Evolutionary conservation across 2,329 filamentous ascomycete genomes (phyloP).

Genomic region (Metarhizium humberi): DNA sequence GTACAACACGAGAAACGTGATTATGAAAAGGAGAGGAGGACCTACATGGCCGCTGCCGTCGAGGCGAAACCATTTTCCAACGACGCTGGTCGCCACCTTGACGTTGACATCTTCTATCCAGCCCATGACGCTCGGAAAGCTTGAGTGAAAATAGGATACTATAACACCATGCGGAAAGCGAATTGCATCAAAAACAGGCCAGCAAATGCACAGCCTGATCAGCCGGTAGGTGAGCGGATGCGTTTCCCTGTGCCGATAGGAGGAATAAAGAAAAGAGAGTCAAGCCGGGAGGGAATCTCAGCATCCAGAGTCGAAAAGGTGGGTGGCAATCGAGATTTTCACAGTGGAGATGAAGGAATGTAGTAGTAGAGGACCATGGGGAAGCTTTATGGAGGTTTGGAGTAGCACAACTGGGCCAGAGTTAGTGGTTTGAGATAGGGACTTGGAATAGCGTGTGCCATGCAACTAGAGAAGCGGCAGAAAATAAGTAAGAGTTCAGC

Average conservation of each 20-base stretch:
- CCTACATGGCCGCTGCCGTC: conserved; percentile 76
- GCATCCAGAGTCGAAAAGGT: neutral
- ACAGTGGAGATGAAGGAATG: neutral
- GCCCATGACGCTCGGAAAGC: conserved; percentile 25
- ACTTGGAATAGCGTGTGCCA: neutral
- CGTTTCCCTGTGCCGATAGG: neutral
- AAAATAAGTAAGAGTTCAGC: neutral
- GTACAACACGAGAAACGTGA: neutral
- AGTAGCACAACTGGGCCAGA: neutral
- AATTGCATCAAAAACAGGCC: neutral
- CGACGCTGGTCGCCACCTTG: conserved; percentile 52
- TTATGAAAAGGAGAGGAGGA: conserved; percentile 18
- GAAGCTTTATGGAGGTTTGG: neutral
- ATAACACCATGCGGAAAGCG: neutral
- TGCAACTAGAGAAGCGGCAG: neutral
- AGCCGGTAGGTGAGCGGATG: neutral
- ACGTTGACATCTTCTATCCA: conserved; percentile 42
- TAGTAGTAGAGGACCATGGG: neutral
- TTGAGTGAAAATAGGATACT: neutral
- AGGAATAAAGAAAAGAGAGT: neutral
- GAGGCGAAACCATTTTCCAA: conserved; percentile 69
- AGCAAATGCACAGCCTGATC: neutral
- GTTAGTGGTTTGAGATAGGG: conserved; percentile 1
- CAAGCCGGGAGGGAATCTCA: neutral
- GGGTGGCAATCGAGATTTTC: conserved; percentile 1